Evolutionary conservation across 768 basidiomycete genomes (phyloP), one percentile per base, ranked within the genome.

Genomic region (Russula virescens): DNA sequence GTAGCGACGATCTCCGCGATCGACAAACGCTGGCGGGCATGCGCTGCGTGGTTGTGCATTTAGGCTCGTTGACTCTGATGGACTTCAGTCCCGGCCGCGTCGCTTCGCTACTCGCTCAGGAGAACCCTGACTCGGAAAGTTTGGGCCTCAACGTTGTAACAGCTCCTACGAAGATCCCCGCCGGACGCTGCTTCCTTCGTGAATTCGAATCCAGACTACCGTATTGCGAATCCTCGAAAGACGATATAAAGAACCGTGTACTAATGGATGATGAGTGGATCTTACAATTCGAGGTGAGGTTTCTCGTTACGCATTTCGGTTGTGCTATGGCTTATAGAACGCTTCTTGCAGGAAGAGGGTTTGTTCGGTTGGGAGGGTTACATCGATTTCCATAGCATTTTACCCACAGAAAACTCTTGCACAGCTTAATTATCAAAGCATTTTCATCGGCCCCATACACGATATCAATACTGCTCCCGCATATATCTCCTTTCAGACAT

Each of bases 401-500:
- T 28, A 97, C 96, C 3, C 96, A 94, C 8, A 94, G 96, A 66
- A 93, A 93, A 69, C 94, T 94, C 34, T 81, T 98, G 46, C 89
- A 94, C 73, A 94, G 94, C 71, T 78, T 98, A 26, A 97, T 97
- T 66, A 94, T 96, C 72, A 94, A 97, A 75, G 94, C 96, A 68
- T 40, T 13, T 55, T 28, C 25, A 31, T 42, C 6, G 10, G n/a
- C 8, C 31, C 8, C 31, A 31, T 31, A 3, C 31, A 31, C 8
- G 3, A 31, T 31, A 31, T 54, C n/a, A 18, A 21, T 26, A 26
- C n/a, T 5, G 19, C 26, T n/a, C 42, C 21, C 40, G 42, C 21
- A 28, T 59, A 23, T 52, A 23, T 21, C 18, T 19, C 38, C 19
- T 14, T 49, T 28, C 18, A 25, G 26, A 31, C 25, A 2, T 26